A percentile compares a stretch with the other conserved stretches of the same genome.
Conservation (phyloP, 129 eudicot genomes). For the Chrysanthemum makinoi region DNA sequence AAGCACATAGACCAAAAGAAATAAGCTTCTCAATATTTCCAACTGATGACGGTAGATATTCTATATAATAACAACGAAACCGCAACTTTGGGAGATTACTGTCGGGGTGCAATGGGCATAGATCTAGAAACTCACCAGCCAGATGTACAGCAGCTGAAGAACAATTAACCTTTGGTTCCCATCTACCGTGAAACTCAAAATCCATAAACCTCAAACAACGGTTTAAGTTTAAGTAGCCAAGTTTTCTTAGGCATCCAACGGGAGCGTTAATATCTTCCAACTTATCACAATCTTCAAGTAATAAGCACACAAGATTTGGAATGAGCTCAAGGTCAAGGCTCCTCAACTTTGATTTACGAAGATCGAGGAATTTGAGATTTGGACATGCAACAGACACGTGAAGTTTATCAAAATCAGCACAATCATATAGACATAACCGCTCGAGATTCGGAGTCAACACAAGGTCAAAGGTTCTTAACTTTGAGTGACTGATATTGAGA, state of each 20-base stretch:
- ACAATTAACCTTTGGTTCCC: neutral
- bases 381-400: too few species aligned
- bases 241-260: neutral
- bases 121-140: neutral
- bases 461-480: too few species aligned
- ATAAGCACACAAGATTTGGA: neutral
- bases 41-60: neutral
- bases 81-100: neutral
- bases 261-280: neutral
- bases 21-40: conserved; percentile 16
- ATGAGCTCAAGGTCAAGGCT: too few species aligned
- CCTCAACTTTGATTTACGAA: too few species aligned
- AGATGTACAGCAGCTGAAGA: neutral
- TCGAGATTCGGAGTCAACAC: too few species aligned
- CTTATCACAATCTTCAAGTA: neutral
- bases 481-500: too few species aligned
- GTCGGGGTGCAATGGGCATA: neutral
- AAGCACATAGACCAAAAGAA: conserved; percentile 6
- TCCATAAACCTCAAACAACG: neutral
- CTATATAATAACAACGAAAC: neutral
- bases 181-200: neutral
- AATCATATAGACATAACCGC: too few species aligned
- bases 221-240: neutral
- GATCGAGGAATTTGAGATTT: too few species aligned
- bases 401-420: too few species aligned